These are phyloP conservation scores for Shiraia bambusicola DNA, from an alignment of 2,329 filamentous ascomycete genomes.

Conservation along the genomic window DNA sequence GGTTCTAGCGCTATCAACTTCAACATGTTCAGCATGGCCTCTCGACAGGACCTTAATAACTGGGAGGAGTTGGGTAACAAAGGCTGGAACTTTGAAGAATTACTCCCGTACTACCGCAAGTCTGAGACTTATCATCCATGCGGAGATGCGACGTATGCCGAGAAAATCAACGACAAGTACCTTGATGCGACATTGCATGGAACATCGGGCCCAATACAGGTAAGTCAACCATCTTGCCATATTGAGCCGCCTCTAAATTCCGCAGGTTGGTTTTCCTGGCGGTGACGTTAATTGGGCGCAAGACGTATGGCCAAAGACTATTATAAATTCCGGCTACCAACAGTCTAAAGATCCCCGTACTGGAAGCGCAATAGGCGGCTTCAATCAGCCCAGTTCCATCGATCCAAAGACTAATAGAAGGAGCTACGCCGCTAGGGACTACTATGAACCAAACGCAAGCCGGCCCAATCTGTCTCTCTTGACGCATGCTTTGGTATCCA, in stretches of 20 bases:
- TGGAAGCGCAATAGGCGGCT: slow-evolving; percentile 33
- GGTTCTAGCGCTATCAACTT: slow-evolving; percentile 46
- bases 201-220: slow-evolving; percentile 28
- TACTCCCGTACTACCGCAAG: slow-evolving; percentile 42
- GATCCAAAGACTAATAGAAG: slow-evolving; percentile 25
- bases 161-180: slow-evolving; percentile 28
- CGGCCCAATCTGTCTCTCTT: slow-evolving; percentile 53
- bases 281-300: slow-evolving; percentile 24
- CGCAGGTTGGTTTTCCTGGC: slow-evolving; percentile 24
- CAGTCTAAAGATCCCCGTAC: slow-evolving; percentile 27
- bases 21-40: slow-evolving; percentile 34
- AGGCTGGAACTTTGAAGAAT: slow-evolving; percentile 40
- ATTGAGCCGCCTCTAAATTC: slow-evolving; percentile 1
- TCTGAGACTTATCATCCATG: slow-evolving; percentile 37
- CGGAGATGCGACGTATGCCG: slow-evolving; percentile 13
- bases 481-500: slow-evolving; percentile 49
- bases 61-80: slow-evolving; percentile 46
- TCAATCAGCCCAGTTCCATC: slow-evolving; percentile 33
- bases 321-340: slow-evolving; percentile 27
- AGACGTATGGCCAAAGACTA: slow-evolving; percentile 32
- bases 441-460: slow-evolving; percentile 38
- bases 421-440: slow-evolving; percentile 43
- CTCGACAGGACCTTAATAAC: slow-evolving; percentile 37
- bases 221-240: slow-evolving; percentile 7
- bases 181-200: slow-evolving; percentile 26